Conservation (phyloP, 768 basidiomycete species). For the Galerina marginata region DNA sequence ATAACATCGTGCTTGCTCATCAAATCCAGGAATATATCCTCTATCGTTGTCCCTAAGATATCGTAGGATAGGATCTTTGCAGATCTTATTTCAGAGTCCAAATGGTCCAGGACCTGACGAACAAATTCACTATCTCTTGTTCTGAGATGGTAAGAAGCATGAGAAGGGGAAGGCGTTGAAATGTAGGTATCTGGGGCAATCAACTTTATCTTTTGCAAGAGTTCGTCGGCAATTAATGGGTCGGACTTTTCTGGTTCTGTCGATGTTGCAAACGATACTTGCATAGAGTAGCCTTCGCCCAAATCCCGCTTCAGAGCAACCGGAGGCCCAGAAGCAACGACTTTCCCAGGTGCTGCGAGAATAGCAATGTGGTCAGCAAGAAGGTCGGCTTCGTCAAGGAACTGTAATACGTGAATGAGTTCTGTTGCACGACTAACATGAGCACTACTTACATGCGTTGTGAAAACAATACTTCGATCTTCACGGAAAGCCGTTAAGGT, state of each 20-base stretch:
- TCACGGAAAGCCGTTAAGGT: conserved; percentile 70
- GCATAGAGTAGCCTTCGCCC: conserved; percentile 74
- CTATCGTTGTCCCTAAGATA: conserved; percentile 74
- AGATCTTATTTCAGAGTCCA: conserved; percentile 49
- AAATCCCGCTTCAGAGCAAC: conserved; percentile 74
- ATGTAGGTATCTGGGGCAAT: conserved; percentile 52
- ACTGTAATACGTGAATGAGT: conserved; percentile 38
- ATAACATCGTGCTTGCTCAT: conserved; percentile 56
- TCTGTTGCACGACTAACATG: not conserved
- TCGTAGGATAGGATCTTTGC: conserved; percentile 61
- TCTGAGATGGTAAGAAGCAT: conserved; percentile 61
- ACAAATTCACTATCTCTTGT: conserved; percentile 62
- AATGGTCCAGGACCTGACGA: conserved; percentile 56
- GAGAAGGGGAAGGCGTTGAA: conserved; percentile 46
- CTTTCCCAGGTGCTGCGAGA: conserved; percentile 73
- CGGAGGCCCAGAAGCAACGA: conserved; percentile 76
- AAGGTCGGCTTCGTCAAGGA: conserved; percentile 81
- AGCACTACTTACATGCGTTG: conserved; percentile 66
- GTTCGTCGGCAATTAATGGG: conserved; percentile 30
- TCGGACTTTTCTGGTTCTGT: conserved; percentile 24
- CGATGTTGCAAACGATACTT: conserved; percentile 49
- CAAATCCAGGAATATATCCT: conserved; percentile 80
- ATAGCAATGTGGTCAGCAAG: conserved; percentile 79
- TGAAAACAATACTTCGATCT: conserved; percentile 74
- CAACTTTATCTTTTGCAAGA: conserved; percentile 48